Base-by-base conservation (phyloP, 2,329 filamentous ascomycete species). In the Myriosclerotinia curreyana region DNA sequence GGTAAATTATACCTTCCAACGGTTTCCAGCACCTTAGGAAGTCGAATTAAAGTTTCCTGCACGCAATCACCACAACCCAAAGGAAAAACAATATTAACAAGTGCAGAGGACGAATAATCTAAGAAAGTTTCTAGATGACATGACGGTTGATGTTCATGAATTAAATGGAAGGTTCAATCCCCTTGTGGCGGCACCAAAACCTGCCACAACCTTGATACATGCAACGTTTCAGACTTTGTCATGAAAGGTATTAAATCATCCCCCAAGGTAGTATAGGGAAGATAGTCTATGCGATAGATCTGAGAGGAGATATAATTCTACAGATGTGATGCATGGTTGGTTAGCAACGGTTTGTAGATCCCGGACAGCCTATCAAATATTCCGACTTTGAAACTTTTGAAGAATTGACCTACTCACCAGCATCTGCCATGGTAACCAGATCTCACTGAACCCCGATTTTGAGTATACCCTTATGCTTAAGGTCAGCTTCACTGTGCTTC, bases 21-120 rank as follows among this genome's bases (percentile, higher is more conserved):
- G 58, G 58, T 60, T 60, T 60, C 58, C 58, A 60, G 58, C 58
- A 60, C 58, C 58, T 60, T n/a, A 38, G 22, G 22, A n/a, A 51
- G 44, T n/a, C 22, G 9, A 44, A 48, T 25, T n/a, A 48, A 38
- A 44, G 36, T 36, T 54, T 62, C 28, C 42, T 22, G 42, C 4
- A 48, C 55, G 14, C 55, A 58, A 48, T 25, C 42, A 48, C 20
- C 55, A 28, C n/a, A 22, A 50, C n/a, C 44, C 22, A 8, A 48
- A 12, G 14, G n/a, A 38, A n/a, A n/a, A 38, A 38, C 14, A 36
- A 59, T 36, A 20, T 12, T 36, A 20, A 25, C 17, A 50, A 51
- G n/a, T n/a, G 40, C 1, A 17, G 22, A 34, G 20, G 44, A 44
- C 22, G 34, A 25, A 56, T n/a, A 38, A 36, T 14, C 20, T 12